Conservation (phyloP, 139 green algal genomes). For the Deuterostichococcus epilithicus region DNA sequence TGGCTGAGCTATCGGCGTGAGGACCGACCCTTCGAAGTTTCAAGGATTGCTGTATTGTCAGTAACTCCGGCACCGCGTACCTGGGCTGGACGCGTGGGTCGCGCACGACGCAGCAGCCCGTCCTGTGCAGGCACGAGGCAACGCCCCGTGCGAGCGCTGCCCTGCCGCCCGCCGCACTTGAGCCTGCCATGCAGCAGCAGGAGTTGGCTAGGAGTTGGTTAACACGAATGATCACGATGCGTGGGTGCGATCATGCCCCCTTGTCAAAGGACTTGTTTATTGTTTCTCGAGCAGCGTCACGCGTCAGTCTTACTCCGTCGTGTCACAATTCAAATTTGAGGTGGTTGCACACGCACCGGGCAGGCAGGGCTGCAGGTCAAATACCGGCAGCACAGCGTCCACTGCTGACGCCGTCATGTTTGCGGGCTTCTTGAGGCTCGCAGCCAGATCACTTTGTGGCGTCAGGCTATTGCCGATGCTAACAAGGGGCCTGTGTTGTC, state of each 20-base stretch:
- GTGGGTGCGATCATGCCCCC: not conserved
- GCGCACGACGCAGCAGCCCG: slow-evolving; percentile 58
- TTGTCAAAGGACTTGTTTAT: not conserved
- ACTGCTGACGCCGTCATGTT: no score
- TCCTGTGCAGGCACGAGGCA: slow-evolving; percentile 37
- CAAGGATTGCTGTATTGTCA: no score
- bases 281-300: not conserved
- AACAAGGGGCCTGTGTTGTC: no score
- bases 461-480: no score
- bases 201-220: not conserved
- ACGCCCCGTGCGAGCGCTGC: slow-evolving; percentile 37
- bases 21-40: no score
- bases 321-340: not conserved
- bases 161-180: not conserved
- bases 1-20: no score
- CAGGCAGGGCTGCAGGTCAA: no score
- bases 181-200: not conserved
- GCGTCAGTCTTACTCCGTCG: not conserved
- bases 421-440: no score
- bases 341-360: no score
- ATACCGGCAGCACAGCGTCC: no score
- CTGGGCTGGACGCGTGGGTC: slow-evolving; percentile 60
- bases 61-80: no score
- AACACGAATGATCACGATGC: not conserved
- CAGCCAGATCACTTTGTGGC: no score